These are phyloP conservation scores for Tricholoma furcatifolium DNA, from an alignment of 768 basidiomycete genomes.

Conservation along the genomic window DNA sequence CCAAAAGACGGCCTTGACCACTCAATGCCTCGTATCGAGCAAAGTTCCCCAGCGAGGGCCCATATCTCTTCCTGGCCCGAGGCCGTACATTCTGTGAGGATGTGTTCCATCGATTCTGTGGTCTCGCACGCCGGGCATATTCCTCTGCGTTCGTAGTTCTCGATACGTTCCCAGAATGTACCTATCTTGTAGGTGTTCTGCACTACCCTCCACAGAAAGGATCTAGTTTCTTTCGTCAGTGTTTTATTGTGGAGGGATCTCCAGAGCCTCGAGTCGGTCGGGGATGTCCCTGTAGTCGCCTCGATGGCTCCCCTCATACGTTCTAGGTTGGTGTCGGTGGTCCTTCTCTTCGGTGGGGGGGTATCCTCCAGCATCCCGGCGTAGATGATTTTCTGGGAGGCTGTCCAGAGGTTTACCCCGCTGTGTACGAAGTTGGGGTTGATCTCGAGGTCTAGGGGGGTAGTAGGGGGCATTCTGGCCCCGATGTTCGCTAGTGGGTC, in stretches of 20 bases:
- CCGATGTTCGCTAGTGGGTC: conserved; percentile 19
- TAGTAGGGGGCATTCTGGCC: neutral
- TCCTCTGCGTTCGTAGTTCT: conserved; percentile 6
- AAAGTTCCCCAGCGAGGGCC: conserved; percentile 6
- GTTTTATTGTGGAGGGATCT: neutral
- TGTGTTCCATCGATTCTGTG: conserved; percentile 25
- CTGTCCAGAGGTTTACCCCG: neutral
- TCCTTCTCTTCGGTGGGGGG: neutral
- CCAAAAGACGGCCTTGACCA: neutral
- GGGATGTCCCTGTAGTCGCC: neutral
- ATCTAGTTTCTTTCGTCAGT: conserved; percentile 9
- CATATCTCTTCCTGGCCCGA: conserved; percentile 21
- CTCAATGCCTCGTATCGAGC: neutral
- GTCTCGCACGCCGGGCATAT: conserved; percentile 17
- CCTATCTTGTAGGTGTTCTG: too few relatives aligned
- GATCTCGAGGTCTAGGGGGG: neutral
- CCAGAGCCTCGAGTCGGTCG: conserved; percentile 12
- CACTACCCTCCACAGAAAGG: too few relatives aligned
- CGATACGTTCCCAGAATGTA: conserved; percentile 22
- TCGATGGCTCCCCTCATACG: neutral
- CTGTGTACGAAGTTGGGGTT: neutral
- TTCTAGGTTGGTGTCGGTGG: neutral
- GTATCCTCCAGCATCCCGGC: neutral
- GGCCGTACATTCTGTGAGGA: conserved; percentile 24
- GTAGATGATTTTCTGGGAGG: neutral